Base-by-base conservation (phyloP, 2,329 filamentous ascomycete genomes). In the Pyricularia grisea region DNA sequence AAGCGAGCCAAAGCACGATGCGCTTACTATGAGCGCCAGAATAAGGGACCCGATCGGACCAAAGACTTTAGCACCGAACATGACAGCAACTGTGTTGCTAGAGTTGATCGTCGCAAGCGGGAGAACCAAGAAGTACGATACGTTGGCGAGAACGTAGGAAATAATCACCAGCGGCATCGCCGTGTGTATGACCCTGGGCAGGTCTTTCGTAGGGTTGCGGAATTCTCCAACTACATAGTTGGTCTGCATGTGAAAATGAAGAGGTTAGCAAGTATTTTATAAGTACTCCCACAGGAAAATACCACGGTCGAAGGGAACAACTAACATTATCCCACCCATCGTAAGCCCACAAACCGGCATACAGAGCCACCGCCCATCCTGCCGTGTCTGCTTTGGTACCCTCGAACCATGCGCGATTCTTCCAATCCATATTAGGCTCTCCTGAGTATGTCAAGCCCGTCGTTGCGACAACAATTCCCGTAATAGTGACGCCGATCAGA, bases 211-310 rank as follows among this genome's bases (percentile, higher is more conserved):
- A 0, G 95, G 93, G 76, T 97, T 94, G 75, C 93, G 91, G 82
- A 99, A 98, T 79, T 99, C 95, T 74, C 94, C 95, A 0, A 96
- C 93, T 7, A 99, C 95, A 76, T 97, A 99, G 80, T 97, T 99
- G 71, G 94, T 97, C 92, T 95, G 72, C 11, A 27, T 64, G 50
- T 50, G 58, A 14, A 66, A 66, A 31, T 27, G 6, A 20, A 14
- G 27, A 50, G 50, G 72, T 79, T 73, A 79, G 74, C 69, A 55
- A 0, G 9, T 5, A 27, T 36, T 27, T 10, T 17, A 27, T 55
- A 36, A 10, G 28, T 25, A 65, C 61, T 20, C 25, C 6, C 6
- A n/a, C 12, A 27, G 10, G 33, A 17, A 3, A 61, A 12, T n/a
- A n/a, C 60, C 5, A 20, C 42, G 20, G 20, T 55, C 42, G 12